Conservation (phyloP, 2,329 filamentous ascomycete genomes). For the Metarhizium robertsii region DNA sequence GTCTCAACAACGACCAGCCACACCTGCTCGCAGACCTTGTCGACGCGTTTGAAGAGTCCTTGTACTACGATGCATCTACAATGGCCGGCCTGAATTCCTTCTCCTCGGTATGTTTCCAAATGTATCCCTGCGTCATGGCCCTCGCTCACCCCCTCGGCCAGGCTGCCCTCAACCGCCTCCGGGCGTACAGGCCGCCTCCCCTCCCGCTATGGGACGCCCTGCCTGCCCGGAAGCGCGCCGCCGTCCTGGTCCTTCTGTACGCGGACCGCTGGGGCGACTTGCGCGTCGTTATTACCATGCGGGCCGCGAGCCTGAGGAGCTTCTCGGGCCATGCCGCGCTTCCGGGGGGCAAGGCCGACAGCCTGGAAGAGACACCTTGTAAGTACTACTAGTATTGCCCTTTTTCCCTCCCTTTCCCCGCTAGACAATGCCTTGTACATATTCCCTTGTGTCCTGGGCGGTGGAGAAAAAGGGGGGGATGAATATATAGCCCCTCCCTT, state of each 20-base stretch:
- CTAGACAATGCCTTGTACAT: too few species aligned
- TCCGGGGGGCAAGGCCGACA: constrained; percentile 66
- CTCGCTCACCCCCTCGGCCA: constrained; percentile 15
- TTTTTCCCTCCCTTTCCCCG: too few species aligned
- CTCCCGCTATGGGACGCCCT: constrained; percentile 54
- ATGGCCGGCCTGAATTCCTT: constrained; percentile 48
- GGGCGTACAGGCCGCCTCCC: constrained; percentile 49
- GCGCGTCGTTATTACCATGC: constrained; percentile 60
- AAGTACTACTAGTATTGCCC: constrained; percentile 15
- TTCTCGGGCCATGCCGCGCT: constrained; percentile 84
- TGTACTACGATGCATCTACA: constrained; percentile 48
- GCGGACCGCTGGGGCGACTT: constrained; percentile 75
- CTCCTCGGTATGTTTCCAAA: constrained; percentile 38
- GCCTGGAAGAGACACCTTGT: constrained; percentile 50
- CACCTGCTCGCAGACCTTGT: not conserved
- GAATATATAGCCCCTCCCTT: too few species aligned
- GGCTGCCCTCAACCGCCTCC: constrained; percentile 51
- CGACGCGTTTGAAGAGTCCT: constrained; percentile 25
- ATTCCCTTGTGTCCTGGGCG: too few species aligned
- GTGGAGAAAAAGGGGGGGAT: too few species aligned
- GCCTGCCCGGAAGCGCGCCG: constrained; percentile 61
- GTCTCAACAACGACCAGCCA: not conserved
- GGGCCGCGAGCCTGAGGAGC: constrained; percentile 51
- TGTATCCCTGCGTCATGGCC: not conserved
- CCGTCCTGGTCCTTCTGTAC: constrained; percentile 81